These are phyloP conservation scores for Lentinula raphanica DNA, from an alignment of 768 basidiomycete species.

Conservation along the genomic window DNA sequence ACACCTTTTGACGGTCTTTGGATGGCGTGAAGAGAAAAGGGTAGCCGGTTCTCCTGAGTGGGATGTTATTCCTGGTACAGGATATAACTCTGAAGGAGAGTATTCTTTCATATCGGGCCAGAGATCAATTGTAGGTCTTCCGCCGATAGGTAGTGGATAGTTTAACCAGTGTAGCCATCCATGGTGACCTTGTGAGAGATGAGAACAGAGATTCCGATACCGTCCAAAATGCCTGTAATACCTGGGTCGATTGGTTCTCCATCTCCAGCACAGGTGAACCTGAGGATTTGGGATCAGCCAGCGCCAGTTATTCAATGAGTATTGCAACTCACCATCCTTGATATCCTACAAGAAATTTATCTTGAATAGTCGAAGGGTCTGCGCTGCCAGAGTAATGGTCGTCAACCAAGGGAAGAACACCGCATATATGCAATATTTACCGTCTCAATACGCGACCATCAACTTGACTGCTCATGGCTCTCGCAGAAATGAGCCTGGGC, in stretches of 20 bases:
- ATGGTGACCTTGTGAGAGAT: constrained; percentile 49
- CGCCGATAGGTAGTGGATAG: constrained; percentile 61
- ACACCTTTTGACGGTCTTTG: constrained; percentile 63
- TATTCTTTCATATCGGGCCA: constrained; percentile 79
- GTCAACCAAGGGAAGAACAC: not conserved
- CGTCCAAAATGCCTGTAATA: constrained; percentile 14
- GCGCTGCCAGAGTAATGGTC: constrained; percentile 33
- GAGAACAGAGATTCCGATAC: not conserved
- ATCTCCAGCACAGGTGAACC: constrained; percentile 71
- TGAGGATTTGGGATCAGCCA: constrained; percentile 16
- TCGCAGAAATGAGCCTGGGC: not conserved
- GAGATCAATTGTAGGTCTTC: constrained; percentile 66
- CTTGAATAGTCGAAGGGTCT: constrained; percentile 71
- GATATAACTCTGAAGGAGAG: constrained; percentile 63
- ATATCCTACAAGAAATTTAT: constrained; percentile 82
- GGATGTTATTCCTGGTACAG: constrained; percentile 60
- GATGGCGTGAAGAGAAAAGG: constrained; percentile 75
- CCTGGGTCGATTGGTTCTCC: constrained; percentile 64
- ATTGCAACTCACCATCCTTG: constrained; percentile 66
- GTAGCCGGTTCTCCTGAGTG: constrained; percentile 54
- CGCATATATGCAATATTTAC: constrained; percentile 19
- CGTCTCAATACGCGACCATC: constrained; percentile 36
- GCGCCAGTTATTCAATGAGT: not conserved
- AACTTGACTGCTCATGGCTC: not conserved
- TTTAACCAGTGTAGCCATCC: constrained; percentile 88